A percentile compares a stretch with the other conserved stretches of the same genome.
Evolutionary conservation across 2,329 filamentous ascomycete genomes (phyloP).

Genomic region (Chalaropsis ovoidea): DNA sequence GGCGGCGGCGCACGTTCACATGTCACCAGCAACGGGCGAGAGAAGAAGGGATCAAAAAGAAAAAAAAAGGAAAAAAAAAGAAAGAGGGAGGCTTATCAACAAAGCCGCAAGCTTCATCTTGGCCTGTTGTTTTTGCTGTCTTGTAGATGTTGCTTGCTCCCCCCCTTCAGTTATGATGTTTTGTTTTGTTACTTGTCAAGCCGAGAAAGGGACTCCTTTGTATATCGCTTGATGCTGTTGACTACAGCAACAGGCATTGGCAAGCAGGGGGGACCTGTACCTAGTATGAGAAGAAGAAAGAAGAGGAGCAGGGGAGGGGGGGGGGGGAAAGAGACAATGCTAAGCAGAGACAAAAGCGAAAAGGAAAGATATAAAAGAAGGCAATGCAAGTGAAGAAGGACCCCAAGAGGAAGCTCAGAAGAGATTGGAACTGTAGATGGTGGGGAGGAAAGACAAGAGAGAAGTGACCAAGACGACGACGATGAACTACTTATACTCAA

Average conservation of each 20-base stretch:
- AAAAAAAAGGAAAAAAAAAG: too few species aligned
- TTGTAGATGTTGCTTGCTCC: background rate
- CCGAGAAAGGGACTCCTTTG: conserved; percentile 10
- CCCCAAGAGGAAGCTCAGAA: background rate
- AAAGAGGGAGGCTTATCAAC: too few species aligned
- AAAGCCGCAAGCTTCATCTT: background rate
- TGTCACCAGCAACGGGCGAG: too few species aligned
- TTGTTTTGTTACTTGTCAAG: conserved; percentile 9
- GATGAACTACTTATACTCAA: conserved; percentile 8
- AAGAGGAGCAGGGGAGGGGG: background rate
- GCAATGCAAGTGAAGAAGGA: background rate
- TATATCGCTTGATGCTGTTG: conserved; percentile 17
- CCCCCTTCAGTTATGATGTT: background rate
- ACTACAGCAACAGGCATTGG: conserved; percentile 16
- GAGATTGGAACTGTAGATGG: background rate
- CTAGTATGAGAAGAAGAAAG: background rate
- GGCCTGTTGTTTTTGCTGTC: background rate
- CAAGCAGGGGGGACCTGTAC: conserved; percentile 3
- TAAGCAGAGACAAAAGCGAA: background rate
- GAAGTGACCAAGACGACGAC: background rate
- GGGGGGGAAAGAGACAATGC: background rate
- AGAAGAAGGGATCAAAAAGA: too few species aligned
- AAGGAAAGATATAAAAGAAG: conserved; percentile 3
- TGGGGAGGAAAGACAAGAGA: background rate
- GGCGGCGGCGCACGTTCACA: too few species aligned